Base-by-base conservation (phyloP, 108 stramenopile species). In the Cyclostephanos tholiformis region DNA sequence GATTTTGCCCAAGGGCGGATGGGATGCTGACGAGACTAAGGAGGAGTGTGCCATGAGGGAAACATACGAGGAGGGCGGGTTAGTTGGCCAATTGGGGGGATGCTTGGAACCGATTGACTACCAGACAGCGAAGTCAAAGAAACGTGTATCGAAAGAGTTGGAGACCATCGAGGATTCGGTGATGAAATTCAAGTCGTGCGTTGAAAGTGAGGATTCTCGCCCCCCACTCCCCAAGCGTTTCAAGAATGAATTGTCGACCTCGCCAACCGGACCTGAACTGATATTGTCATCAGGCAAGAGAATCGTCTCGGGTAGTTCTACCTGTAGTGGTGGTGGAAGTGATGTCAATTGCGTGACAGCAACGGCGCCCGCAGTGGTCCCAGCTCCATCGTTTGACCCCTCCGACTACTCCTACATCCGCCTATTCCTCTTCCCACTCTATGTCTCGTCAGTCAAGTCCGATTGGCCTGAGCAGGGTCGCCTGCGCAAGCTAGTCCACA, bases 1-100 rank as follows among this genome's bases (percentile, higher is more conserved):
- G 97, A 96, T 96, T 49, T 79, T 97, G 27, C 97, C 97, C 25
- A 97, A 97, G 73, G 97, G 97, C 44, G 97, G 96, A 2, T 97
- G 97, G 97, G 97, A 97, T 70, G 69, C 67, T 26, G 97, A 97
- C 65, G 97, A 97, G 70, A 87, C 87, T 0, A 80, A 87, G 68
- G 89, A 89, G 76, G 93, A 96, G 71, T 89, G 91, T 64, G 97
- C 95, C 17, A 80, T 87, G 27, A 77, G 97, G 4, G 97, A 97
- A 73, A 89, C 92, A 19, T 97, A 83, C 74, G 97, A 97, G 63
- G 97, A 97, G 63, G 93, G 85, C 0, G 97, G 97, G 29, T 82
- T 97, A 13, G 50, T 92, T 17, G 92, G 96, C 26, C 52, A 70
- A 35, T 68, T 97, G 27, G 92, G 94, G 16, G 85, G 82, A 11